These are phyloP conservation scores for Aphanomyces invadans DNA, from an alignment of 352 stramenopile genomes.

Conservation along the genomic window DNA sequence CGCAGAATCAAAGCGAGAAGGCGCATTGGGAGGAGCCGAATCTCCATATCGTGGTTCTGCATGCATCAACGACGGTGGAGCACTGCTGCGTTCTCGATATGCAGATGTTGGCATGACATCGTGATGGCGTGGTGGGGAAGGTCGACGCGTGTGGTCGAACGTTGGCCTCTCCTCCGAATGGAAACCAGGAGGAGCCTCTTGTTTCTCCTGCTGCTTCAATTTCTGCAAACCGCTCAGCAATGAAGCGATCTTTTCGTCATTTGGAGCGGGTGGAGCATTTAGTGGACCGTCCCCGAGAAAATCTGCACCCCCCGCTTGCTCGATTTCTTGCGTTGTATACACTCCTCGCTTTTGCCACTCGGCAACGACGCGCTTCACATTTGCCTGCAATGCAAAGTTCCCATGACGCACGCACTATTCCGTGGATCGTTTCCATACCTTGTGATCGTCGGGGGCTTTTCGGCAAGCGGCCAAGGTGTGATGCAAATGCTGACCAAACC, in stretches of 20 bases:
- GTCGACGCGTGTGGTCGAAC: not conserved
- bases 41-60: not conserved
- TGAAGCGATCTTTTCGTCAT: slow-evolving; percentile 51
- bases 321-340: slow-evolving; percentile 54
- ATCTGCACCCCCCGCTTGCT: slow-evolving; percentile 45
- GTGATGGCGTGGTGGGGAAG: not conserved
- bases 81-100: not conserved
- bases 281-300: slow-evolving; percentile 22
- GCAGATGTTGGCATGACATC: not conserved
- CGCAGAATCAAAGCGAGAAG: not conserved
- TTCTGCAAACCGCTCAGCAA: slow-evolving; percentile 32
- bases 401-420: not conserved
- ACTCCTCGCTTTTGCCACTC: slow-evolving; percentile 71
- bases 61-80: not conserved
- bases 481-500: slow-evolving; percentile 62
- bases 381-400: slow-evolving; percentile 30
- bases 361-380: slow-evolving; percentile 59
- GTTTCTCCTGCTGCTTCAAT: slow-evolving; percentile 11
- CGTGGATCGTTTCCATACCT: slow-evolving; percentile 31
- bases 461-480: slow-evolving; percentile 69
- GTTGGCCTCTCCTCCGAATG: not conserved
- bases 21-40: not conserved
- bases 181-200: not conserved
- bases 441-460: slow-evolving; percentile 49
- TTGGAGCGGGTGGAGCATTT: not conserved